Percentiles rank a stretch among this genome's conserved stretches.
These are phyloP conservation scores for Rhexocercosporidium sp. DNA, from an alignment of 2,329 filamentous ascomycete genomes.

Conservation along the genomic window DNA sequence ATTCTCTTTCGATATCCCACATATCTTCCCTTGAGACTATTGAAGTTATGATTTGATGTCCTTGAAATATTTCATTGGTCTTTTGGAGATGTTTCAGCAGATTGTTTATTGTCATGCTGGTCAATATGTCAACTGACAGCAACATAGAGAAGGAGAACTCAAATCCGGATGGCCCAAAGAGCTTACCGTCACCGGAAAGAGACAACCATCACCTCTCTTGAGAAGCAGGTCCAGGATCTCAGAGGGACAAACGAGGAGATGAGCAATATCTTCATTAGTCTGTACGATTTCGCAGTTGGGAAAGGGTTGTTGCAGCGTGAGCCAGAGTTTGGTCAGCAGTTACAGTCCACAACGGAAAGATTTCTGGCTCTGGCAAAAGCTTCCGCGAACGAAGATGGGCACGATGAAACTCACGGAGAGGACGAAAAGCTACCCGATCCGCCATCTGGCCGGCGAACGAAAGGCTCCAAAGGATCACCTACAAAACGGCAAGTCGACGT, in stretches of 20 bases:
- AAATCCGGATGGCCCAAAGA: conserved; percentile 85
- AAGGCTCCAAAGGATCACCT: not conserved
- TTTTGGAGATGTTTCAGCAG: too few relatives aligned
- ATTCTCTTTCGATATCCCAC: not conserved
- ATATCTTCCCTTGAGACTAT: not conserved
- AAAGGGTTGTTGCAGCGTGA: conserved; percentile 62
- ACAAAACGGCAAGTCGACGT: conserved; percentile 16
- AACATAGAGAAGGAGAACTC: conserved; percentile 75
- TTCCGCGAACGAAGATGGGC: conserved; percentile 48
- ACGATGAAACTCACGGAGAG: conserved; percentile 31
- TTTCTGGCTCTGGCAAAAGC: conserved; percentile 61
- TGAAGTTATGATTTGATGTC: not conserved
- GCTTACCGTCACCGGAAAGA: conserved; percentile 88
- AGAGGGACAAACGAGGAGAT: conserved; percentile 74
- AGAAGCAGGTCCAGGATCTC: conserved; percentile 72
- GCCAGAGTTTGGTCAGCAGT: conserved; percentile 60
- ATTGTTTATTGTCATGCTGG: too few relatives aligned
- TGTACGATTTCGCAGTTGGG: conserved; percentile 66
- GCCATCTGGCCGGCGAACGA: conserved; percentile 16
- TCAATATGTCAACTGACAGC: not conserved
- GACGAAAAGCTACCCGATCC: conserved; percentile 22
- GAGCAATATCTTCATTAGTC: conserved; percentile 70
- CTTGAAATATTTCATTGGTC: too few relatives aligned
- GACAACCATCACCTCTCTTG: conserved; percentile 74
- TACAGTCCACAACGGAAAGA: conserved; percentile 61